Evolutionary conservation across 805 yeast genomes (phyloP).

Genomic region (Yamadazyma philogaea): DNA sequence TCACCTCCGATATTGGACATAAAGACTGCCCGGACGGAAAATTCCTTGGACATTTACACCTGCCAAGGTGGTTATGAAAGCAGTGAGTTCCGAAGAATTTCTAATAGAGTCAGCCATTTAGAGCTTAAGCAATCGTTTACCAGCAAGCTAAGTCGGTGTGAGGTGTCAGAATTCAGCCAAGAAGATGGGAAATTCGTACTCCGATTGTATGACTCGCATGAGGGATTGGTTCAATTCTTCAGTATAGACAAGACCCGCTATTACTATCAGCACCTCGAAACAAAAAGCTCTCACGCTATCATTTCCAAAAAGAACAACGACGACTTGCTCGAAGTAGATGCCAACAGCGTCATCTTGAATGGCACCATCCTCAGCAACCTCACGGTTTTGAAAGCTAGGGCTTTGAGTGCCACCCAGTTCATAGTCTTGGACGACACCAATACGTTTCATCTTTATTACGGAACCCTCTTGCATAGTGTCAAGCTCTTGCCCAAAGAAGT

Average conservation of each 20-base stretch:
- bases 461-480: constrained; percentile 1
- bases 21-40: constrained; percentile 8
- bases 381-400: constrained; percentile 1
- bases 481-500: constrained; percentile 7
- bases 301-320: background rate
- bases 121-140: constrained; percentile 1
- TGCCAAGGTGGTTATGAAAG: constrained; percentile 37
- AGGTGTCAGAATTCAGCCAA: constrained; percentile 1
- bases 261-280: constrained; percentile 3
- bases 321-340: background rate
- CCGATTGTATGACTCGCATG: background rate
- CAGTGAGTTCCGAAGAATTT: constrained; percentile 25
- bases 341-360: constrained; percentile 1
- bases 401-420: constrained; percentile 3
- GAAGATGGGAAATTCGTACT: background rate
- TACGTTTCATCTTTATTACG: constrained; percentile 7
- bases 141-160: background rate
- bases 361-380: background rate
- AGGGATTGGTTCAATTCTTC: background rate
- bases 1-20: constrained; percentile 34
- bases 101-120: constrained; percentile 6
- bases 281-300: background rate
- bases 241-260: background rate
- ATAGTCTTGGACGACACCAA: constrained; percentile 8
- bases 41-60: constrained; percentile 15